Base-by-base conservation (phyloP, 495 filamentous ascomycete species). In the Lasiosphaeriaceae sp. region DNA sequence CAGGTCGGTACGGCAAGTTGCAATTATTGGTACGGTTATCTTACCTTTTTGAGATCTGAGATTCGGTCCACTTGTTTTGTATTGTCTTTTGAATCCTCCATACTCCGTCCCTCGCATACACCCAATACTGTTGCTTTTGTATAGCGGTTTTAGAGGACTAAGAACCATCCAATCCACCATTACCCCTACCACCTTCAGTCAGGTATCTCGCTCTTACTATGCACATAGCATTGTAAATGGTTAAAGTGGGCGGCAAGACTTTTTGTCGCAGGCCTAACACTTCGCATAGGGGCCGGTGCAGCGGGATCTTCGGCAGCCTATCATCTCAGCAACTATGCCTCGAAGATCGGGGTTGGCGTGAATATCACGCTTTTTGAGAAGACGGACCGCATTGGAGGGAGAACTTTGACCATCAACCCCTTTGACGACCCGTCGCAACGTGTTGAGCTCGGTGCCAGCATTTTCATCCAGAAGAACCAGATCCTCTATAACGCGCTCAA, bases 341-440 rank as follows among this genome's bases (percentile, higher is more conserved):
- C 77, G 2, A 60, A 80, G 41, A 66, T 76, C 5, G 80, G 74
- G 11, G 66, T 82, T 20, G 51, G 65, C 8, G 64, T 90, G 46
- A 85, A 94, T 59, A 87, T 97, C 66, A 97, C 92, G 14, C 77
- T 99, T 47, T 97, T 89, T 66, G 95, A 97, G 66, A 88, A 88
- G 45, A 83, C 81, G 17, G 73, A 77, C 23, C 90, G 88, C 66
- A 78, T 97, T 26, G 95, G 94, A 2, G 94, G 94, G 23, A 88
- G 94, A 12, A 89, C 89, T 22, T 94, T 91, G 7, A 97, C 94
- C 19, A 87, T 97, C 34, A 80, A 95, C 67, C 88, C 84, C 0
- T 90, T 88, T 59, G 83, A 83, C 59, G 78, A 94, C 62, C 77
- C 86, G 4, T 64, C 76, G 0, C 71, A 83, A 46, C 90, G 89